Conservation (phyloP, 352 stramenopile species). For the Phytophthora cryptogea region DNA sequence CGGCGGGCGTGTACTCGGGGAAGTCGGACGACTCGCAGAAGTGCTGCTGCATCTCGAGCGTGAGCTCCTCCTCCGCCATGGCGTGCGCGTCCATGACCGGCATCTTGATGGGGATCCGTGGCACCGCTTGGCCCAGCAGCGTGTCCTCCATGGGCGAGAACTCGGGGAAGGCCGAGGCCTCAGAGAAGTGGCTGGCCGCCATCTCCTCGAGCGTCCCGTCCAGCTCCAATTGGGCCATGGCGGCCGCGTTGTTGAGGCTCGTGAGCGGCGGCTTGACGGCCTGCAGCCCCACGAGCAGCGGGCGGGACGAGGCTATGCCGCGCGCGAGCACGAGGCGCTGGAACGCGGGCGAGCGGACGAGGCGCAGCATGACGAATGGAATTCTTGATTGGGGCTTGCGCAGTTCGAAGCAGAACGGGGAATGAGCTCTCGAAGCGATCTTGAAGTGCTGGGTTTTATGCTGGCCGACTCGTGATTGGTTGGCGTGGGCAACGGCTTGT, state of each 20-base stretch:
- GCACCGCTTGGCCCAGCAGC: slow-evolving; percentile 44
- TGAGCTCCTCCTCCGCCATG: slow-evolving; percentile 43
- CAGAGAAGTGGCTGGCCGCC: slow-evolving; percentile 58
- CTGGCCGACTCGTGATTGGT: neutral
- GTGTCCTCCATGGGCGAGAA: slow-evolving; percentile 61
- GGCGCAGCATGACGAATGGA: slow-evolving; percentile 18
- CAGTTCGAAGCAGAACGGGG: slow-evolving; percentile 4
- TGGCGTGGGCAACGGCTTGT: neutral
- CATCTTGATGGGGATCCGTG: slow-evolving; percentile 9
- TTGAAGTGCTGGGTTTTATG: slow-evolving; percentile 28
- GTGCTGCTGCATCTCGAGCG: slow-evolving; percentile 37
- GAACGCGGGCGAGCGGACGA: slow-evolving; percentile 16
- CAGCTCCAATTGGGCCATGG: slow-evolving; percentile 31
- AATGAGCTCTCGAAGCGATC: slow-evolving; percentile 18
- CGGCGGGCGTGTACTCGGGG: slow-evolving; percentile 45
- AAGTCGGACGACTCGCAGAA: slow-evolving; percentile 77
- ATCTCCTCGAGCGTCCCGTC: slow-evolving; percentile 53
- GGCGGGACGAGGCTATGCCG: slow-evolving; percentile 12
- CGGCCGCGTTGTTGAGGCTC: slow-evolving; percentile 34
- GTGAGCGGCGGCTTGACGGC: slow-evolving; percentile 21
- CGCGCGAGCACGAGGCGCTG: slow-evolving; percentile 17
- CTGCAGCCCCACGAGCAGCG: slow-evolving; percentile 13
- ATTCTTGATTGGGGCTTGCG: slow-evolving; percentile 2
- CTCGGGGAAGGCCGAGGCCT: slow-evolving; percentile 70
- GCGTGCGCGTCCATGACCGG: slow-evolving; percentile 29